Percentiles rank a stretch among this genome's conserved stretches.
These are phyloP conservation scores for Geranomyces michiganensis DNA, from an alignment of 192 early-diverging fungal genomes.

Conservation along the genomic window DNA sequence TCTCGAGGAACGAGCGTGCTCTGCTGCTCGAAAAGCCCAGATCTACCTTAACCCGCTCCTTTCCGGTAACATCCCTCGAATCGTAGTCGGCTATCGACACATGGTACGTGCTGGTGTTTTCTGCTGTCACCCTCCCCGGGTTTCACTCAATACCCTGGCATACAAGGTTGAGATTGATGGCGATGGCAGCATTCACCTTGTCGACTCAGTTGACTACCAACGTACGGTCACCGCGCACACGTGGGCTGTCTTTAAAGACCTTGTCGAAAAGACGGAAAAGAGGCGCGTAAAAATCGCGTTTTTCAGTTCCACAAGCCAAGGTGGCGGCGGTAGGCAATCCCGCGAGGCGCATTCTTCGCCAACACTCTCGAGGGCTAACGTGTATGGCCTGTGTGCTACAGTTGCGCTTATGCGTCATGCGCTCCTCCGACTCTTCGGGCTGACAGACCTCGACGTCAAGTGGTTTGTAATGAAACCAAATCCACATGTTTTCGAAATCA, in stretches of 20 bases:
- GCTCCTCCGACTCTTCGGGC: conserved; percentile 66
- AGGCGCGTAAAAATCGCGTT: conserved; percentile 65
- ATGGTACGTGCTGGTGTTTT: no score
- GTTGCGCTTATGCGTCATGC: conserved; percentile 88
- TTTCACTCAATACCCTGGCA: no score
- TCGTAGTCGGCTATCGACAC: conserved; percentile 60
- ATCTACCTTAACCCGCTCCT: conserved; percentile 72
- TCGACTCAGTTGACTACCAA: conserved; percentile 67
- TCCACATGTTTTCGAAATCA: conserved; percentile 83
- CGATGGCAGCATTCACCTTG: conserved; percentile 61
- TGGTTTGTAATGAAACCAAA: conserved; percentile 81
- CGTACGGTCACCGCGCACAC: conserved; percentile 63
- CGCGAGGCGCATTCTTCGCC: no score
- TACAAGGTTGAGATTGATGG: conserved; percentile 79
- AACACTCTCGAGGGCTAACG: not conserved
- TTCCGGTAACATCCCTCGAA: conserved; percentile 74
- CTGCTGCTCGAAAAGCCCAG: conserved; percentile 73
- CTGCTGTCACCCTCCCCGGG: no score
- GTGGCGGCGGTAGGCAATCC: conserved; percentile 78
- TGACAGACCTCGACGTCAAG: conserved; percentile 69
- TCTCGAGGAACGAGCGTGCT: conserved; percentile 64
- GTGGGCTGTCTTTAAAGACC: conserved; percentile 66
- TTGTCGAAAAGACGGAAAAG: conserved; percentile 44
- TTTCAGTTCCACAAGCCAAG: conserved; percentile 86
- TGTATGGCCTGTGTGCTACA: conserved; percentile 15